Evolutionary conservation across 2,329 filamentous ascomycete species (phyloP).

Genomic region (Aschersonia sp.): DNA sequence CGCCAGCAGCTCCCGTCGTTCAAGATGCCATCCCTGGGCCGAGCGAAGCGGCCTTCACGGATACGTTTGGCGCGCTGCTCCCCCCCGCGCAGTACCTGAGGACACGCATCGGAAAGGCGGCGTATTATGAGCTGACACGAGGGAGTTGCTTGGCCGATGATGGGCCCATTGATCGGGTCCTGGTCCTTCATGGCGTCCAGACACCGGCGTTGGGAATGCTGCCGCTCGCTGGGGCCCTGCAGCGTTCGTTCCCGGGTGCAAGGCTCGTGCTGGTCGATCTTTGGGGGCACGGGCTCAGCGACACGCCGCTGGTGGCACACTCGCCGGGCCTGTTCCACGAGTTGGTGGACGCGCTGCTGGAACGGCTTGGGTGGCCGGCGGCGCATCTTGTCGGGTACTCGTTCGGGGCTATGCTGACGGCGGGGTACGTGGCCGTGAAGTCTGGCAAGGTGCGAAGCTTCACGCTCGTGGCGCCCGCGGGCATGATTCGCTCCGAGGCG

Average conservation of each 20-base stretch:
- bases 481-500: conserved; percentile 16
- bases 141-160: neutral
- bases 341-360: conserved; percentile 23
- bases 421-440: conserved; percentile 19
- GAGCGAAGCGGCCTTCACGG: conserved; percentile 18
- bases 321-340: conserved; percentile 24
- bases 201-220: conserved; percentile 33
- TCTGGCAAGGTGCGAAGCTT: conserved; percentile 17
- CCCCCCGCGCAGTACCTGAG: conserved; percentile 20
- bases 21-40: conserved; percentile 18
- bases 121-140: conserved; percentile 22
- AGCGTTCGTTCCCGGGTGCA: conserved; percentile 16
- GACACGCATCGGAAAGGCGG: conserved; percentile 18
- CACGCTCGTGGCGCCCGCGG: conserved; percentile 31
- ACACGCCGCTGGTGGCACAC: conserved; percentile 29
- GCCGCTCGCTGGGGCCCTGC: conserved; percentile 23
- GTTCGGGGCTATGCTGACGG: conserved; percentile 27
- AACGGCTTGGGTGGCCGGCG: conserved; percentile 22
- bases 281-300: conserved; percentile 38
- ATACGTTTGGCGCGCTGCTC: conserved; percentile 21
- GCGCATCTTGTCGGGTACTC: conserved; percentile 34
- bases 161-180: conserved; percentile 12
- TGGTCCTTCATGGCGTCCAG: conserved; percentile 35
- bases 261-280: conserved; percentile 30
- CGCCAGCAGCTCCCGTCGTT: neutral